Base-by-base conservation (phyloP, 352 stramenopile genomes). In the Phytophthora pisi region DNA sequence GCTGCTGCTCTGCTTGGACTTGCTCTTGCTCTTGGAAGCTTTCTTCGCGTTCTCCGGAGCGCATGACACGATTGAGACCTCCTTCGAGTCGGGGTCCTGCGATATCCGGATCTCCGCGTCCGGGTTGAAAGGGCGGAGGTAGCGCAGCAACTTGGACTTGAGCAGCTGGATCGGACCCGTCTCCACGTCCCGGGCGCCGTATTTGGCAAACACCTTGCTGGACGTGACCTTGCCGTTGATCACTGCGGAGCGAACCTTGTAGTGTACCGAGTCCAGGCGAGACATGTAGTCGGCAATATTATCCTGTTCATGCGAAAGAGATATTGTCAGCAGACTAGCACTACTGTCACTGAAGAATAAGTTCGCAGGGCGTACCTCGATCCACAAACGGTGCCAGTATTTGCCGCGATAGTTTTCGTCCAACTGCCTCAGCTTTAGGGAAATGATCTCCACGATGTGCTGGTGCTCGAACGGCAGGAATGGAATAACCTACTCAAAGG, bases 401-500 rank as follows among this genome's bases (percentile, higher is more conserved):
- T 86, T 78, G 53, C 79, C 77, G 36, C 84, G 75, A 54, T 95
- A 92, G 57, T 93, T 87, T 55, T 76, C 54, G 28, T 90, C 86
- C 50, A 97, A 53, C n/a, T 93, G 78, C 26, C 62, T 56, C 18
- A 97, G 73, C 68, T 97, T 97, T 2, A 94, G 65, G 9, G 86
- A 70, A 53, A 97, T 91, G 54, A 97, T 88, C 42, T 92, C 72
- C 0, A 82, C 71, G 42, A 96, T 93, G 40, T 96, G 81, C 16
- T 73, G 64, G 53, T 92, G 88, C 65, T 96, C 89, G 53, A 97
- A 95, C 36, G 90, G 90, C 23, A 97, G 69, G 62, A 96, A 97
- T 15, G 90, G 90, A 34, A 97, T 81, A 36, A 97, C 89, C 84
- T 94, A 50, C n/a, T 26, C n/a, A 26, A 28, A 28, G 43, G 4